Conservation (phyloP, 1,284 basidiomycete species). For the Trametes versicolor region DNA sequence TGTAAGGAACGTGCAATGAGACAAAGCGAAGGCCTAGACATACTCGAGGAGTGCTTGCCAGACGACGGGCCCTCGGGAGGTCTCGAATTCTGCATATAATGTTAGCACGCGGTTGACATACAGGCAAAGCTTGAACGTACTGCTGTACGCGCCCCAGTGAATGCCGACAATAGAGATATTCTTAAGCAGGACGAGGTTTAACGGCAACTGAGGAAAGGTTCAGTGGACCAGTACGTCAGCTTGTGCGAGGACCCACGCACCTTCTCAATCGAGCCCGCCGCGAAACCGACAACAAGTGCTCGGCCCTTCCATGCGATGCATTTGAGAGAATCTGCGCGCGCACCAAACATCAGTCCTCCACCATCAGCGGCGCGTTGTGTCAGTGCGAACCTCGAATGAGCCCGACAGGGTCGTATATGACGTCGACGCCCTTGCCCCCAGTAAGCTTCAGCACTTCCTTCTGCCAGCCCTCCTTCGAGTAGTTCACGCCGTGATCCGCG, state of each 20-base stretch:
- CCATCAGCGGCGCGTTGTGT: background rate
- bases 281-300: conserved; percentile 92
- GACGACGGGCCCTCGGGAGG: conserved; percentile 69
- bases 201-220: conserved; percentile 66
- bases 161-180: conserved; percentile 86
- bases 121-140: conserved; percentile 52
- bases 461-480: conserved; percentile 76
- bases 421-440: conserved; percentile 84
- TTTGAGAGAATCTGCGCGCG: conserved; percentile 75
- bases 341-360: conserved; percentile 18
- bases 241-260: conserved; percentile 47
- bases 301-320: conserved; percentile 96
- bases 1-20: background rate
- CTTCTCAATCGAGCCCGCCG: conserved; percentile 90
- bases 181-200: conserved; percentile 90
- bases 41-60: conserved; percentile 81
- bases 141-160: conserved; percentile 85
- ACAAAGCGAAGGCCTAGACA: conserved; percentile 36
- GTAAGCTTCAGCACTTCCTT: conserved; percentile 81
- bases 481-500: conserved; percentile 77
- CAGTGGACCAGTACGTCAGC: background rate
- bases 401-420: conserved; percentile 93
- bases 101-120: background rate
- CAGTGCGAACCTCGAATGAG: conserved; percentile 67
- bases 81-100: conserved; percentile 68